A percentile compares a stretch with the other conserved stretches of the same genome.
phyloP scores from a whole-genome alignment of 441 rosid species.

The Mallotus japonicus region DNA sequence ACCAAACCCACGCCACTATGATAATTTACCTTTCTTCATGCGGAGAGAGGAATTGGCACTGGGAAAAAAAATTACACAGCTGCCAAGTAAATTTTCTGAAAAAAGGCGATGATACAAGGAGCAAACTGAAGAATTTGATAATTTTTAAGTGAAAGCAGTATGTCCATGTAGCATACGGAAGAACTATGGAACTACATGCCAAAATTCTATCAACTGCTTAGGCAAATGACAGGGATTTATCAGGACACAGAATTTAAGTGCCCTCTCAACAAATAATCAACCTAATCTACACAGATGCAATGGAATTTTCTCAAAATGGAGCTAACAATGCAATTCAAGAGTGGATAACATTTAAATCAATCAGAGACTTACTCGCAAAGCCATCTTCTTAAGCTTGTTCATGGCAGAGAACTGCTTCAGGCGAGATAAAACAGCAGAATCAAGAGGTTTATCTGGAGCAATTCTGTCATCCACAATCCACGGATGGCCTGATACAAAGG shows the following conservation, averaged over 20 bases:
- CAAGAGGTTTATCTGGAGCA: conserved; percentile 58
- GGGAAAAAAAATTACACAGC: neutral
- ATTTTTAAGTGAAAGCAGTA: too few relatives aligned
- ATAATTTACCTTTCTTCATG: neutral
- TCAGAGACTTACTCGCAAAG: conserved; percentile 56
- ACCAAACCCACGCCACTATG: neutral
- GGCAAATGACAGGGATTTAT: neutral
- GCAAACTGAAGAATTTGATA: too few relatives aligned
- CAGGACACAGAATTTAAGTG: neutral
- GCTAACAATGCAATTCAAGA: neutral
- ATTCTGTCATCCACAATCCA: conserved; percentile 58
- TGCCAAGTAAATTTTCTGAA: too few relatives aligned
- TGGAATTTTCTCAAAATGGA: conserved; percentile 1
- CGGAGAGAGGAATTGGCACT: neutral
- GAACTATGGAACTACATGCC: too few relatives aligned
- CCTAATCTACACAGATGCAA: neutral
- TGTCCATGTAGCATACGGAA: too few relatives aligned
- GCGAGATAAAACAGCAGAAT: conserved; percentile 58
- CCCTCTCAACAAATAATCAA: conserved; percentile 6
- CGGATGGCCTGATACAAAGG: conserved; percentile 58
- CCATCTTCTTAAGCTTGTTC: conserved; percentile 91
- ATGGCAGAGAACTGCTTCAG: conserved; percentile 79
- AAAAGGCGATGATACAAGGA: too few relatives aligned
- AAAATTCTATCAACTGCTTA: neutral
- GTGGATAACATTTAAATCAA: neutral